A percentile compares a stretch with the other conserved stretches of the same genome.
phyloP scores from a whole-genome alignment of 768 basidiomycete genomes.

The Russula vinacea region DNA sequence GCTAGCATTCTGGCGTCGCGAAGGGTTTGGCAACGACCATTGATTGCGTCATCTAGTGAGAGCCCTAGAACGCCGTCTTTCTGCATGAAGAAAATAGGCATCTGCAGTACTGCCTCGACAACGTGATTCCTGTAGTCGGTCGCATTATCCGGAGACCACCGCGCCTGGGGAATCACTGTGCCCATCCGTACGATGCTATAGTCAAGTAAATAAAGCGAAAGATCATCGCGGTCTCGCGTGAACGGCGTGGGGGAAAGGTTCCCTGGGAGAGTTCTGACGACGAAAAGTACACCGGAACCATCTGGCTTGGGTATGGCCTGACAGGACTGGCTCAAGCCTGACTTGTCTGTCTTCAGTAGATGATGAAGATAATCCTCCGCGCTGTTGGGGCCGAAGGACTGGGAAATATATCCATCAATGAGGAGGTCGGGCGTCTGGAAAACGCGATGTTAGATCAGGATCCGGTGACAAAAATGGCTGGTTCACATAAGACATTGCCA shows the following conservation, averaged over 20 bases:
- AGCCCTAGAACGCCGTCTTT: constrained; percentile 13
- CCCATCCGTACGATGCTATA: neutral
- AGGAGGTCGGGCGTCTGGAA: constrained; percentile 10
- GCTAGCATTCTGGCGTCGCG: neutral
- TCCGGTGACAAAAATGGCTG: neutral
- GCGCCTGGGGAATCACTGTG: constrained; percentile 21
- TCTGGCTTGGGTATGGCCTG: neutral
- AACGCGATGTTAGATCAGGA: neutral
- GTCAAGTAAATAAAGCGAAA: constrained; percentile 13
- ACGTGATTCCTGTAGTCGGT: constrained; percentile 17
- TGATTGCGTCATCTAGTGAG: constrained; percentile 8
- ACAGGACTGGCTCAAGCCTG: neutral
- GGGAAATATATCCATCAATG: constrained; percentile 21
- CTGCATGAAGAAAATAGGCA: constrained; percentile 27
- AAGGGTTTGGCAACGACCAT: constrained; percentile 14
- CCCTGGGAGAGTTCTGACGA: neutral
- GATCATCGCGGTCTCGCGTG: neutral
- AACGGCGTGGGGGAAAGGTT: neutral
- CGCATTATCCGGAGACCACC: constrained; percentile 14
- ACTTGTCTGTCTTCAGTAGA: constrained; percentile 15
- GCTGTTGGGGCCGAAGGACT: constrained; percentile 8
- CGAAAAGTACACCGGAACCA: constrained; percentile 2
- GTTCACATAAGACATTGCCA: neutral
- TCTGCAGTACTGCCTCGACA: constrained; percentile 10
- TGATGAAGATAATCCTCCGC: constrained; percentile 13